Conservation (phyloP, 176 grass and related monocot genomes). For the Bothriochloa decipiens region DNA sequence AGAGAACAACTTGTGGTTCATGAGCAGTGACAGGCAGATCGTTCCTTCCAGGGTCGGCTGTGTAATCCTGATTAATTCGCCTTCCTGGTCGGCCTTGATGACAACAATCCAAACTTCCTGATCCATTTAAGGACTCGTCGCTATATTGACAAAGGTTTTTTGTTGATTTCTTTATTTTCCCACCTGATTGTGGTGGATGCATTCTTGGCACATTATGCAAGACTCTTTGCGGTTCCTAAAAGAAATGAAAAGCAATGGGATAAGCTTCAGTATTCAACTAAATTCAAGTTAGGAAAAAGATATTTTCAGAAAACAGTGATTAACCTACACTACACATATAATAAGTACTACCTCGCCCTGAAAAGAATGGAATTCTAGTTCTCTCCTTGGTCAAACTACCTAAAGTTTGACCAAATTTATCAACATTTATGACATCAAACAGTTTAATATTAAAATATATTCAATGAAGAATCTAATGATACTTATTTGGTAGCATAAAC, state of each 20-base stretch:
- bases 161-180: conserved; percentile 87
- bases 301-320: conserved; percentile 25
- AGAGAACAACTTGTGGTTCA: conserved; percentile 69
- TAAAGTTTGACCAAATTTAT: background rate
- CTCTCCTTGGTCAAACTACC: background rate
- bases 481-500: background rate
- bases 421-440: background rate
- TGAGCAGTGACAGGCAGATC: conserved; percentile 43
- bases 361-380: background rate
- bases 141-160: conserved; percentile 35
- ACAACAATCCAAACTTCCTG: conserved; percentile 52
- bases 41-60: conserved; percentile 37
- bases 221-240: conserved; percentile 61
- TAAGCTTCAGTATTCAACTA: conserved; percentile 24
- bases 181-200: conserved; percentile 62
- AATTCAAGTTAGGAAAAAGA: conserved; percentile 21
- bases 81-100: conserved; percentile 33
- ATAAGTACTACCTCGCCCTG: background rate
- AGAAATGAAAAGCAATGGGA: conserved; percentile 35
- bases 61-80: conserved; percentile 34
- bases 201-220: conserved; percentile 35
- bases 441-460: background rate
- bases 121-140: conserved; percentile 39
- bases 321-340: background rate
- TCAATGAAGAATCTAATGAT: background rate